Conservation (phyloP, 164 flowering plant genomes). For the Buxus sempervirens region DNA sequence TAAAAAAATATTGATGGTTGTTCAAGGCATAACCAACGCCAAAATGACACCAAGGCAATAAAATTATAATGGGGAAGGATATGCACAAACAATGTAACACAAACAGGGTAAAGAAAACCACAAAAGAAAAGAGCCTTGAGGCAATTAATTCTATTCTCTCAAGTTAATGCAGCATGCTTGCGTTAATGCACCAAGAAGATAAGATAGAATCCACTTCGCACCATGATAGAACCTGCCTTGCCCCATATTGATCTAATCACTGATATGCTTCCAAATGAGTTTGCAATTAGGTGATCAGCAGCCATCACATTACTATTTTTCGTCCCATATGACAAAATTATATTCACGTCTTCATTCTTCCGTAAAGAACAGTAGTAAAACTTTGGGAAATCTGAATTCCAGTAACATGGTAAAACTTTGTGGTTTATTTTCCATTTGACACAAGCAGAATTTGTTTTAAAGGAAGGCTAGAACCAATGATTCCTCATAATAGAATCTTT, state of each 20-base stretch:
- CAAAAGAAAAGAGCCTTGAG: no score
- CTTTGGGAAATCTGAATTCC: no score
- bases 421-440: background rate
- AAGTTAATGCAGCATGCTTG: no score
- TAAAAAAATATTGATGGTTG: no score
- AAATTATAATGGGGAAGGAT: no score
- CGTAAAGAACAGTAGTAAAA: slow-evolving; percentile 29
- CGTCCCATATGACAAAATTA: slow-evolving; percentile 29
- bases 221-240: slow-evolving; percentile 30
- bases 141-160: no score
- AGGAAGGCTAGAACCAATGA: no score
- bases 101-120: no score
- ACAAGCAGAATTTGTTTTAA: background rate
- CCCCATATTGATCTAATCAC: slow-evolving; percentile 19
- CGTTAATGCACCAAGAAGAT: slow-evolving; percentile 44
- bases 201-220: slow-evolving; percentile 31
- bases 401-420: no score
- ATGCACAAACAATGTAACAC: no score
- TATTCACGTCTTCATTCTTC: slow-evolving; percentile 34
- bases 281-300: slow-evolving; percentile 4
- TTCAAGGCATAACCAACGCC: no score
- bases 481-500: background rate
- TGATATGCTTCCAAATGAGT: slow-evolving; percentile 10
- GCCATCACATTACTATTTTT: slow-evolving; percentile 17
- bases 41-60: no score